phyloP scores from a whole-genome alignment of 179 eudicot species.

The Spinacia oleracea region DNA sequence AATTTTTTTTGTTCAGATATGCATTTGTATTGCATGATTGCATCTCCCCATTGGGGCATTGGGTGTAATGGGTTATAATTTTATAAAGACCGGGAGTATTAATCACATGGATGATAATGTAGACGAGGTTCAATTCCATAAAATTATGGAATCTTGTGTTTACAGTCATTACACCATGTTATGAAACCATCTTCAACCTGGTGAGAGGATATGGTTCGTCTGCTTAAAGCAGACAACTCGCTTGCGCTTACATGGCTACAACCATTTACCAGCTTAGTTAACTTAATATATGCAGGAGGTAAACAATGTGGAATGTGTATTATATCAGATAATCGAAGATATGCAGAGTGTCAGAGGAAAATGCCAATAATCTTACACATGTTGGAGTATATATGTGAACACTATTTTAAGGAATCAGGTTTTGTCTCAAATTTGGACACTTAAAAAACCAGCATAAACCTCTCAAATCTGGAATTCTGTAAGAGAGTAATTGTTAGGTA shows the following conservation, averaged over 20 bases:
- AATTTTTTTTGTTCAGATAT: too few species aligned
- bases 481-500: conserved; percentile 22
- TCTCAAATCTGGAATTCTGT: conserved; percentile 7
- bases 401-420: conserved; percentile 1
- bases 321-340: not conserved
- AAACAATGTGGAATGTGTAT: not conserved
- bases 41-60: too few species aligned
- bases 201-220: too few species aligned
- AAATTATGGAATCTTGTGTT: too few species aligned
- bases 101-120: not conserved
- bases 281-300: not conserved
- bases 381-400: not conserved
- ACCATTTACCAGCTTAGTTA: not conserved
- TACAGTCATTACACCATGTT: too few species aligned
- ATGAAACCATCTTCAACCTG: too few species aligned
- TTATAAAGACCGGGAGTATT: too few species aligned
- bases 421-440: conserved; percentile 22
- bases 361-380: not conserved
- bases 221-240: too few species aligned
- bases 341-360: conserved; percentile 7
- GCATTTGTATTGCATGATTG: too few species aligned
- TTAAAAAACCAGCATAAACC: not conserved
- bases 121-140: not conserved
- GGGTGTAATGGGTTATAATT: too few species aligned
- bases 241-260: not conserved